Percentiles rank a stretch among this genome's conserved stretches.
Conservation (phyloP, 768 basidiomycete species). For the Tylopilus intermedius region DNA sequence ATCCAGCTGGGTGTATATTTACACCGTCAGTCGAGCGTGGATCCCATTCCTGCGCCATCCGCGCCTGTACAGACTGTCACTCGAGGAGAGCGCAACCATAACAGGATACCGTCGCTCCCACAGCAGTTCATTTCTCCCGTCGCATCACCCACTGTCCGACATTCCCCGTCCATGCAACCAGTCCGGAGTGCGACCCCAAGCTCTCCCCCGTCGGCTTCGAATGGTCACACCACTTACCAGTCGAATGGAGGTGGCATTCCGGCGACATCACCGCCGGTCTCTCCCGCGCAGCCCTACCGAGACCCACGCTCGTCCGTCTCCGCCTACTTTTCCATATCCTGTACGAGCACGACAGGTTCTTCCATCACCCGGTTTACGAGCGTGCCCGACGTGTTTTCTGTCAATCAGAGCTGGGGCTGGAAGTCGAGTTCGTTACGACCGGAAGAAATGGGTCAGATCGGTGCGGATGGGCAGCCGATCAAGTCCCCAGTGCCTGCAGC, state of each 20-base stretch:
- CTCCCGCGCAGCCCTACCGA: slow-evolving; percentile 66
- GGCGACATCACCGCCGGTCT: slow-evolving; percentile 39
- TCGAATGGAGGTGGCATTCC: slow-evolving; percentile 27
- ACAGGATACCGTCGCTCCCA: slow-evolving; percentile 30
- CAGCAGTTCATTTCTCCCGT: slow-evolving; percentile 27
- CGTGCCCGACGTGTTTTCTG: slow-evolving; percentile 77
- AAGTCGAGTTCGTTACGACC: slow-evolving; percentile 57
- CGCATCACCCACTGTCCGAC: slow-evolving; percentile 31
- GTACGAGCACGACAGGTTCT: slow-evolving; percentile 75
- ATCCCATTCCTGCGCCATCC: slow-evolving; percentile 72
- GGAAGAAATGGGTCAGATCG: slow-evolving; percentile 43
- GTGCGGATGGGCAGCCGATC: slow-evolving; percentile 28
- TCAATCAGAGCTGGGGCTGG: slow-evolving; percentile 94
- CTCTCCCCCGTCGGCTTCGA: slow-evolving; percentile 22
- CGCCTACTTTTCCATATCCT: slow-evolving; percentile 81
- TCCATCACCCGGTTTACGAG: slow-evolving; percentile 81
- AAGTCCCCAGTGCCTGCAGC: slow-evolving; percentile 31
- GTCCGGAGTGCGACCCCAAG: slow-evolving; percentile 43
- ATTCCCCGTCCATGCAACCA: slow-evolving; percentile 45
- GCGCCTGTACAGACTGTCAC: slow-evolving; percentile 38
- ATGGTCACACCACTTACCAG: slow-evolving; percentile 19
- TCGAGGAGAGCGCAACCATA: slow-evolving; percentile 23
- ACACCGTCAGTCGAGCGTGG: slow-evolving; percentile 78
- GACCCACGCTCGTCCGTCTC: slow-evolving; percentile 67
- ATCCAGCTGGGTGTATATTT: slow-evolving; percentile 84